These are phyloP conservation scores for Saccharum spontaneum DNA, from an alignment of 176 grass and related monocot species.

Conservation along the genomic window DNA sequence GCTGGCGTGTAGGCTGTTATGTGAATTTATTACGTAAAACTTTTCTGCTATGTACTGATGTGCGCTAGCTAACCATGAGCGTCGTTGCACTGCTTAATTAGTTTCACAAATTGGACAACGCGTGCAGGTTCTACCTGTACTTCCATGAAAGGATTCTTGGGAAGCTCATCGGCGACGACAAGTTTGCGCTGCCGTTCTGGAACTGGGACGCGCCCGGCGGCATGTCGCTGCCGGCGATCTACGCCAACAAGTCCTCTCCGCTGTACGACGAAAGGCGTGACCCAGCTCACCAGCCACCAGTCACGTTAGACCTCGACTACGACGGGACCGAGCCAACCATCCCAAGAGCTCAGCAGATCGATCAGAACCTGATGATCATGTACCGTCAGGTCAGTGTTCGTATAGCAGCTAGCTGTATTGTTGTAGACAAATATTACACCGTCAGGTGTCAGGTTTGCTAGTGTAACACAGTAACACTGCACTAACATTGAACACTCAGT, in stretches of 20 bases:
- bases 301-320: constrained; percentile 53
- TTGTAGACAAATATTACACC: not conserved
- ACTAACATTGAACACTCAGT: not conserved
- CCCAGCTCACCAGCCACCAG: constrained; percentile 53
- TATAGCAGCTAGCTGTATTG: not conserved
- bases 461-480: not conserved
- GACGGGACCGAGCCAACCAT: constrained; percentile 12
- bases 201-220: constrained; percentile 74
- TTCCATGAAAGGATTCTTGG: constrained; percentile 74
- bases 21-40: too few species aligned
- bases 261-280: constrained; percentile 54
- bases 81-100: not conserved
- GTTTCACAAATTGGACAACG: not conserved
- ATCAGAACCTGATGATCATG: constrained; percentile 68
- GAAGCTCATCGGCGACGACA: constrained; percentile 66
- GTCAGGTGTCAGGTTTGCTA: not conserved
- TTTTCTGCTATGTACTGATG: too few species aligned
- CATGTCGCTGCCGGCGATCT: constrained; percentile 56
- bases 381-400: constrained; percentile 57
- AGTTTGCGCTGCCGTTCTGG: constrained; percentile 71
- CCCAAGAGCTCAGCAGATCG: constrained; percentile 34
- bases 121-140: constrained; percentile 47
- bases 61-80: not conserved
- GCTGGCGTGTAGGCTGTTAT: not conserved
- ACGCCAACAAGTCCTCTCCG: constrained; percentile 38